Evolutionary conservation across 2,329 filamentous ascomycete genomes (phyloP).

Genomic region (Arthroderma sp.): DNA sequence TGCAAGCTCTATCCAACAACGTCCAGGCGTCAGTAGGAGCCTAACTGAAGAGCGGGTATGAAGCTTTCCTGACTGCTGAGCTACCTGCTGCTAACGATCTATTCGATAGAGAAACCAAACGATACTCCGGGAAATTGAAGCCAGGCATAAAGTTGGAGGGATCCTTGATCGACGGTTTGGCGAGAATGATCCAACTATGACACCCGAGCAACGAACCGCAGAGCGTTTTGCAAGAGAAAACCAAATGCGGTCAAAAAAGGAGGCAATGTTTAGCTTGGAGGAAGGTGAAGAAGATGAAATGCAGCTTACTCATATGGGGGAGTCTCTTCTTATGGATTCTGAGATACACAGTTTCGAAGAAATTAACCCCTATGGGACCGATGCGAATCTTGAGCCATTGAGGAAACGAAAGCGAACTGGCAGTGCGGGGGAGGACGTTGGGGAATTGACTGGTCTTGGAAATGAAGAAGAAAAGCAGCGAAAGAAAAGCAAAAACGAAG

Average conservation of each 20-base stretch:
- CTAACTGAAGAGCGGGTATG: constrained; percentile 68
- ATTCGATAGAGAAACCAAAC: constrained; percentile 56
- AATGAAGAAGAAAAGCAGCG: constrained; percentile 52
- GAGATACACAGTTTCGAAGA: constrained; percentile 65
- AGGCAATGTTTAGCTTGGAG: constrained; percentile 78
- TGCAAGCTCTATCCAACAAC: constrained; percentile 46
- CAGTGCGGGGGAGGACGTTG: constrained; percentile 34
- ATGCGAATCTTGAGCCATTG: constrained; percentile 43
- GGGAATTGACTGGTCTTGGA: constrained; percentile 17
- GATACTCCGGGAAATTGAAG: constrained; percentile 77
- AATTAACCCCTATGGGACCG: constrained; percentile 44
- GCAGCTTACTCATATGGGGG: constrained; percentile 70
- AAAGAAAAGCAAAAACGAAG: constrained; percentile 91
- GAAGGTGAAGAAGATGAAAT: constrained; percentile 59
- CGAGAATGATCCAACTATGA: constrained; percentile 89
- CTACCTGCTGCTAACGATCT: constrained; percentile 1
- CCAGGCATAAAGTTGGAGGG: constrained; percentile 79
- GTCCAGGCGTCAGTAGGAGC: constrained; percentile 75
- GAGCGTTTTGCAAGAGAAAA: constrained; percentile 85
- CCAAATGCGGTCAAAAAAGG: constrained; percentile 62
- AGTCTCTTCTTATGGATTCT: constrained; percentile 47
- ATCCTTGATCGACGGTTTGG: constrained; percentile 89
- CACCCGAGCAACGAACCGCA: constrained; percentile 79
- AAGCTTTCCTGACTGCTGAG: constrained; percentile 14
- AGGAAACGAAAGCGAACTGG: constrained; percentile 37